Base-by-base conservation (phyloP, 2,329 filamentous ascomycete species). In the Trichoderma harzianum region DNA sequence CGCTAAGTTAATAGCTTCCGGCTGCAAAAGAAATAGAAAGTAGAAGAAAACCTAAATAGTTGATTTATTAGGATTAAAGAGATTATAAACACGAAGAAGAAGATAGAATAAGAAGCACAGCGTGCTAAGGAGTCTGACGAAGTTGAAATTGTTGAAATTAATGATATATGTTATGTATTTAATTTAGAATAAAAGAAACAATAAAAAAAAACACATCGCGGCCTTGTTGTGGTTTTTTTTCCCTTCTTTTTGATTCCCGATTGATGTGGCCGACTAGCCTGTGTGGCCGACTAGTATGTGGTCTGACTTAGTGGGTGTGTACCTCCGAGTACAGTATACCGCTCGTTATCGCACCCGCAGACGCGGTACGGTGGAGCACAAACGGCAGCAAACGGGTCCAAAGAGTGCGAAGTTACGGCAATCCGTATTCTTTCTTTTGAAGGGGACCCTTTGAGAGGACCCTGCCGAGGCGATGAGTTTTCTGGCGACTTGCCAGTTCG, bases 321-420 rank as follows among this genome's bases (percentile, higher is more conserved):
- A 60, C 36, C n/a, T 51, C 43, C 14, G 26, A 55, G 65, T 68
- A 39, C 36, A 39, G 36, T 39, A 39, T 39, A 68, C 65, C 26
- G 55, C 28, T 24, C 28, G 65, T 32, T 47, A 34, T 68, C n/a
- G 65, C 65, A 60, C 34, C 55, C 36, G 65, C 65, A 26, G 21
- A 57, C 36, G 53, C n/a, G 65, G 65, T 68, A 68, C 65, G 36
- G 65, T 68, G 65, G 65, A 55, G 28, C 65, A 51, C 65, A 60
- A 60, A 60, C 34, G 34, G 65, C 53, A 32, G 65, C 65, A 68
- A 58, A 58, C 65, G 53, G 39, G 51, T 39, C 12, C 21, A 16
- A 34, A 34, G 8, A 34, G 28, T 58, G 53, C 11, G 28, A 58
- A 26, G 36, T 43, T 11, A n/a, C 53, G 55, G 39, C 30, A 43